Base-by-base conservation (phyloP, 306 rosid genomes). In the Corylus heterophylla region DNA sequence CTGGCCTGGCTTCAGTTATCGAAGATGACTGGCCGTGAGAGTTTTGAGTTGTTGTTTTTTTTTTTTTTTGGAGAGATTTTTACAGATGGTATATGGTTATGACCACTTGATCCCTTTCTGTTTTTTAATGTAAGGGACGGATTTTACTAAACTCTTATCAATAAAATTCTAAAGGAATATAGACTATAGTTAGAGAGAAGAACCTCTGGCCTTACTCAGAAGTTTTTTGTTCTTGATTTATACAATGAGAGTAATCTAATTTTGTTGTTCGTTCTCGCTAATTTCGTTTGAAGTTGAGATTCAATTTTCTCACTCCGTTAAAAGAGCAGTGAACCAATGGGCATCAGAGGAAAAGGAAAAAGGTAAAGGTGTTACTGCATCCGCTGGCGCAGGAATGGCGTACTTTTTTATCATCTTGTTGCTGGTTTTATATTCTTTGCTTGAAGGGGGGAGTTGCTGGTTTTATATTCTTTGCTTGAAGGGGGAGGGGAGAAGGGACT, bases 1-100 rank as follows among this genome's bases (percentile, higher is more conserved):
- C 93, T 61, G 97, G 93, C 74, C 80, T 93, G 71, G 88, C 94
- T 20, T 88, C 88, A 13, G 94, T 86, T 9, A 83, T 90, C 20
- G 85, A 81, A 49, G 74, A 88, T 79, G 73, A 88, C 82, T 78
- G 80, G 79, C 86, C 89, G 54, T 90, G 49, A 83, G 80, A 75
- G 89, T 90, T 42, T 90, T 89, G 89, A 73, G 66, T 22, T 31
- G 74, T 7, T 11, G 13, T 13, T 49, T 37, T 58, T 39, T 66
- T 61, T 11, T n/a, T 73, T 47, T 37, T 8, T 31, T 27, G 31
- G 75, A 27, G 84, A 77, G 85, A 79, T 42, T 83, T 42, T 81
- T 80, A 50, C 79, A 45, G 25, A 62, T 56, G 4, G 39, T 76
- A 55, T 18, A 77, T 61, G 59, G 81, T 69, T 83, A 12, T 75